These are phyloP conservation scores for Talaromyces sp. DNA, from an alignment of 2,329 filamentous ascomycete genomes.

Conservation along the genomic window DNA sequence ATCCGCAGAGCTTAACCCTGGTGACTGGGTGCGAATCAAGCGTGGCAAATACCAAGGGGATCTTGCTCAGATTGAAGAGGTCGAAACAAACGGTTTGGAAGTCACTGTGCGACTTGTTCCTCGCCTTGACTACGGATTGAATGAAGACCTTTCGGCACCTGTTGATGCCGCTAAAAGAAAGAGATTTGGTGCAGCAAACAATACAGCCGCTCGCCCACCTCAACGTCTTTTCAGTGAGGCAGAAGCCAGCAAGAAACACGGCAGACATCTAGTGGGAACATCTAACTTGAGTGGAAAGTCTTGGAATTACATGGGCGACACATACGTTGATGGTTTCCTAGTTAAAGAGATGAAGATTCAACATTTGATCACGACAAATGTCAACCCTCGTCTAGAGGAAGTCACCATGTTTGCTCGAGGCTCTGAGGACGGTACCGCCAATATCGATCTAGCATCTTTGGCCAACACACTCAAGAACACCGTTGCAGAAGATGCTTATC, in stretches of 20 bases:
- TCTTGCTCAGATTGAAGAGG: constrained; percentile 85
- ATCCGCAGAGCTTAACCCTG: constrained; percentile 76
- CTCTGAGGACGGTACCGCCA: constrained; percentile 87
- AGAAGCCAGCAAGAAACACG: constrained; percentile 85
- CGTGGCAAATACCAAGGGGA: constrained; percentile 81
- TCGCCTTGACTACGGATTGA: constrained; percentile 83
- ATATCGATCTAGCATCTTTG: constrained; percentile 85
- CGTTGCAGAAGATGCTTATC: constrained; percentile 75
- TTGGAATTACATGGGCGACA: constrained; percentile 82
- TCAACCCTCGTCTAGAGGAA: constrained; percentile 90
- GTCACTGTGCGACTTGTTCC: constrained; percentile 85
- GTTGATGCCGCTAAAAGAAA: constrained; percentile 72
- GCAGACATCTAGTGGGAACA: constrained; percentile 56
- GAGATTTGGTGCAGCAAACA: constrained; percentile 52
- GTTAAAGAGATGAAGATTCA: constrained; percentile 93
- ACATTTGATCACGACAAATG: constrained; percentile 77
- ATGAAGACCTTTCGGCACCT: constrained; percentile 66
- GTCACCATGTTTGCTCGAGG: constrained; percentile 90
- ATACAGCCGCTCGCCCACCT: constrained; percentile 68
- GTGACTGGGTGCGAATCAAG: constrained; percentile 87
- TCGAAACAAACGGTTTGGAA: constrained; percentile 88
- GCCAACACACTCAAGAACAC: constrained; percentile 85
- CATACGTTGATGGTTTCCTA: constrained; percentile 88
- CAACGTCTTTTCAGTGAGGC: constrained; percentile 88
- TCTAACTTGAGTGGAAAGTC: constrained; percentile 60